Evolutionary conservation across 306 rosid species (phyloP).

Genomic region (Rubus idaeus): DNA sequence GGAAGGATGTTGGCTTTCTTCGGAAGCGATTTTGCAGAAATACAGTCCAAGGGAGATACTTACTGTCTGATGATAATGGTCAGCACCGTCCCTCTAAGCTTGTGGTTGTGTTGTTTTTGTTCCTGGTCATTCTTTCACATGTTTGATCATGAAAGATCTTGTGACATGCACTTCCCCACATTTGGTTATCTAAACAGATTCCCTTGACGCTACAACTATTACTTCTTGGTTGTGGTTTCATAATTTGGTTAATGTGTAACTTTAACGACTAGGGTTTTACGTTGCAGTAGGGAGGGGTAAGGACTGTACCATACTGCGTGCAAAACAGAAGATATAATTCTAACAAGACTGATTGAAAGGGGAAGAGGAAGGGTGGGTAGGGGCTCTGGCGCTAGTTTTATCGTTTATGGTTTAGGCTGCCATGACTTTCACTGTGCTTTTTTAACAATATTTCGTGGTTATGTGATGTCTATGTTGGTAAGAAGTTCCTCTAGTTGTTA

Average conservation of each 20-base stretch:
- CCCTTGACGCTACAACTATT: neutral
- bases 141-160: neutral
- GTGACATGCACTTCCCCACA: too few relatives aligned
- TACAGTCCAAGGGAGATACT: constrained; percentile 88
- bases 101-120: neutral
- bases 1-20: constrained; percentile 65
- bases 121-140: neutral
- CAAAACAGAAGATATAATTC: too few relatives aligned
- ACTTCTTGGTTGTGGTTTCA: neutral
- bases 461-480: neutral
- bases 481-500: neutral
- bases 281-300: too few relatives aligned
- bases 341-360: too few relatives aligned
- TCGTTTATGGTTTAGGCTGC: too few relatives aligned
- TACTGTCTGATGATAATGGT: constrained; percentile 79
- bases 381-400: too few relatives aligned
- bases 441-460: too few relatives aligned
- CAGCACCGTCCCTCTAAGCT: constrained; percentile 8
- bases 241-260: neutral
- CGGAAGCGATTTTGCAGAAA: constrained; percentile 43
- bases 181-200: too few relatives aligned
- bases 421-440: too few relatives aligned
- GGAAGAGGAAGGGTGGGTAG: too few relatives aligned
- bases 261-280: neutral
- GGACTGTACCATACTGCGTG: too few relatives aligned